These are phyloP conservation scores for Macrophomina phaseolina DNA, from an alignment of 2,329 filamentous ascomycete genomes.

Conservation along the genomic window DNA sequence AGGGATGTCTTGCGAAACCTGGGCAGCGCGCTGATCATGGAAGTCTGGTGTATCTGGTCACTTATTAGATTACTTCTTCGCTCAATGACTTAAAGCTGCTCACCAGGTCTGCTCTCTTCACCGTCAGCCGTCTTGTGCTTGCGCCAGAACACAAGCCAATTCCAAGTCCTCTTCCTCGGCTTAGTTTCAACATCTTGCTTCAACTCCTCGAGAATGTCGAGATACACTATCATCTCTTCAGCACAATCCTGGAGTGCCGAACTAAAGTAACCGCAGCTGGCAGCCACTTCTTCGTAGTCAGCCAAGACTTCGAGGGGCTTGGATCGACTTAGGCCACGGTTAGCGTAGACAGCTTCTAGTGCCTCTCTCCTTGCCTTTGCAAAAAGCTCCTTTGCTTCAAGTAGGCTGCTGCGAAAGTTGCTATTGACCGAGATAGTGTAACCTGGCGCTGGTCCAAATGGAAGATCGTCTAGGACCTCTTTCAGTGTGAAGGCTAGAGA, in stretches of 20 bases:
- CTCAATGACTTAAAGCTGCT: background rate
- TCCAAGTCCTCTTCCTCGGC: constrained; percentile 71
- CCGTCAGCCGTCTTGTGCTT: constrained; percentile 33
- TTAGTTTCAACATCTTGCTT: constrained; percentile 71
- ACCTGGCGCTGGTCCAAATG: constrained; percentile 73
- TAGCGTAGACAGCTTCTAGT: constrained; percentile 78
- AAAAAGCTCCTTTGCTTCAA: constrained; percentile 81
- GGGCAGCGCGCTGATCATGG: constrained; percentile 36
- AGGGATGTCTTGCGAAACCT: constrained; percentile 43
- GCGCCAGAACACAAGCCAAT: constrained; percentile 84
- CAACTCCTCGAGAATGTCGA: constrained; percentile 84
- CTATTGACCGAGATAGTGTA: constrained; percentile 76
- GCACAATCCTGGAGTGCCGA: constrained; percentile 91
- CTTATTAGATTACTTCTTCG: constrained; percentile 27
- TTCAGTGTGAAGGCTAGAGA: constrained; percentile 91
- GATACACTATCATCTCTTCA: constrained; percentile 82
- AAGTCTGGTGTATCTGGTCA: constrained; percentile 35
- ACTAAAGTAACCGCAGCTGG: constrained; percentile 96
- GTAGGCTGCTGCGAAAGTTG: constrained; percentile 79
- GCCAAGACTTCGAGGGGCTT: constrained; percentile 79
- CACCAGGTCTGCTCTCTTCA: constrained; percentile 33
- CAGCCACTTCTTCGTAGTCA: constrained; percentile 95
- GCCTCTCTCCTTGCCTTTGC: constrained; percentile 76
- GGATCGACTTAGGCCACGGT: constrained; percentile 72
- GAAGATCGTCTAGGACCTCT: constrained; percentile 84